Evolutionary conservation across 2,329 filamentous ascomycete genomes (phyloP), one percentile per base, ranked within the genome.

Genomic region (Aotearoamyces nothofagi): DNA sequence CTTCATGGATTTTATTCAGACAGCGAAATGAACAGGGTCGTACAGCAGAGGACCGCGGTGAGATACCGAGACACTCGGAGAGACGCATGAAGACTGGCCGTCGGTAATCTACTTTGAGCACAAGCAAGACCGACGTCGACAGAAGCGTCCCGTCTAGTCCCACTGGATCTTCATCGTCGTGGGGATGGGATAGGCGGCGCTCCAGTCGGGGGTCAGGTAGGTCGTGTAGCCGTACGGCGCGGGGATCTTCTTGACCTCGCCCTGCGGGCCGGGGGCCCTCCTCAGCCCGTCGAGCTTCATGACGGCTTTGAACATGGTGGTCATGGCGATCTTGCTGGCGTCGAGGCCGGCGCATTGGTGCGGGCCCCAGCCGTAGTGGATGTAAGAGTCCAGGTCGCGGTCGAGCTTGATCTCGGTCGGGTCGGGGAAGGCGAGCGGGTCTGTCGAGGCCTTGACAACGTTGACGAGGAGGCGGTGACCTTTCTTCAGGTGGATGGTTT

Each of bases 191-290:
- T 57, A 66, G 39, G 60, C 62, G 12, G 54, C 55, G 10, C 69
- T 66, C 56, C 73, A 71, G 43, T 81, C 72, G 50, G 77, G 68
- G 20, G 66, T 63, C 58, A 81, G 56, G 46, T 79, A 82, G 5
- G 66, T 53, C 7, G 25, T 35, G n/a, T 27, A 26, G 1, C 37
- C 39, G 5, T 26, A 23, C 9, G 29, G 26, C 3, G 32, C 33
- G 5, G 30, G 20, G 15, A 41, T 36, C 12, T 39, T 44, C 36
- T 44, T 47, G 16, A 42, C 17, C 25, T 37, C 30, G 0, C 38
- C 40, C 26, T 39, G 39, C 20, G 36, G 32, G n/a, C 42, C 41
- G 5, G 33, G 28, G 11, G 36, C 35, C 9, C 38, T 33, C 17
- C 37, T 34, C 12, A 50, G 16, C 5, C 33, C 33, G 15, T 39